These are phyloP conservation scores for Tuber umbilicatum DNA, from an alignment of 495 filamentous ascomycete species.

Conservation along the genomic window DNA sequence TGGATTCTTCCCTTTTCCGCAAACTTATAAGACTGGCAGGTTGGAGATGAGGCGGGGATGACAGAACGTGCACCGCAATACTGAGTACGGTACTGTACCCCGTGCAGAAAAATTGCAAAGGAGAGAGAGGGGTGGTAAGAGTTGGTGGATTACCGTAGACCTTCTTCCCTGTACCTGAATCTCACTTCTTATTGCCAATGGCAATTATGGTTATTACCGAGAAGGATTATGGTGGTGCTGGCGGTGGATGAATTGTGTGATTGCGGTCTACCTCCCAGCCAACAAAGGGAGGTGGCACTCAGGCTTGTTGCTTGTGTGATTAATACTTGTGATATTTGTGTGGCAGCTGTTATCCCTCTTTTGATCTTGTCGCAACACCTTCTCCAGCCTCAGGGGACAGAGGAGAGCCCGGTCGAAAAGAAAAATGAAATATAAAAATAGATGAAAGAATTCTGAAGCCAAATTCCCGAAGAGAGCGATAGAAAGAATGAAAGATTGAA, in stretches of 20 bases:
- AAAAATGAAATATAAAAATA: conserved; percentile 25
- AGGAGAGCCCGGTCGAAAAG: not conserved
- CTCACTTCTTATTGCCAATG: not conserved
- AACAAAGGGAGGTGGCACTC: not conserved
- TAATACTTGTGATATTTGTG: not conserved
- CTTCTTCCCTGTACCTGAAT: not conserved
- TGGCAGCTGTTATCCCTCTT: not conserved
- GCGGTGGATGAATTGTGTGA: not conserved
- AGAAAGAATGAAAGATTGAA: conserved; percentile 23
- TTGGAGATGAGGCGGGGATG: not conserved
- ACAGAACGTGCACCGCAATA: not conserved
- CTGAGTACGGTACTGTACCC: not conserved
- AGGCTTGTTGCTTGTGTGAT: not conserved
- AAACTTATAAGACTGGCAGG: not conserved
- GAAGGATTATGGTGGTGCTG: not conserved
- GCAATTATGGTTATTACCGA: not conserved
- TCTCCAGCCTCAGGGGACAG: not conserved
- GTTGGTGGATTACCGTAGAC: not conserved
- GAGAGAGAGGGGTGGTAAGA: not conserved
- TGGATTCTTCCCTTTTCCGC: not conserved
- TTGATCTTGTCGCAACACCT: not conserved
- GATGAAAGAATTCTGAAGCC: conserved; percentile 26
- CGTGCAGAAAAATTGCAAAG: not conserved
- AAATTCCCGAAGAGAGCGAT: not conserved
- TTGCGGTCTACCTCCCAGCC: not conserved